Base-by-base conservation (phyloP, 306 rosid species). In the Fragaria nilgerrensis region DNA sequence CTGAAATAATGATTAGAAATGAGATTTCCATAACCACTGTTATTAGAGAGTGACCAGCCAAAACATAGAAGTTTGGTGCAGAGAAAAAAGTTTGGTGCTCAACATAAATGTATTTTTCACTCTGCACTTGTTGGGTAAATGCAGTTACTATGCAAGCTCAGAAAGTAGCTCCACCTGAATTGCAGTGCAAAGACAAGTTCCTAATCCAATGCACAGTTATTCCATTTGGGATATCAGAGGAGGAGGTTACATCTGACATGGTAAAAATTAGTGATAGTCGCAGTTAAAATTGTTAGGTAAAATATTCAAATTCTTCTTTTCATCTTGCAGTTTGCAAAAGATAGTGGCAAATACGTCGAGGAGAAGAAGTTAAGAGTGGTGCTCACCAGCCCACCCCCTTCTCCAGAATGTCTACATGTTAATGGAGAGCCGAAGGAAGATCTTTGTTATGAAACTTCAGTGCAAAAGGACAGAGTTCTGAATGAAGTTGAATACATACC, bases 131-230 rank as follows among this genome's bases (percentile, higher is more conserved):
- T 81, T 82, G 81, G 81, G 77, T 75, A 56, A 52, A 64, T 88
- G 86, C 77, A 95, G 99, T 95, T 83, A 92, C 92, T 6, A 92
- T 95, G 99, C 97, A 90, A 88, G 97, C 97, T 77, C 99, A 90
- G 81, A 89, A 86, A 56, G 84, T 70, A 2, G 87, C 88, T 43
- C 96, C 99, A 22, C 84, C 87, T 74, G 94, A 88, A 86, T 52
- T 88, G 87, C 88, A 87, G 43, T 95, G 99, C 84, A 95, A 90
- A 79, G 99, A 95, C 88, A 95, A 92, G 85, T 95, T 95, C 83
- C 89, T 95, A 78, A 89, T 95, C 75, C 96, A 89, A 58, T 79
- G 91, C 80, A 88, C 92, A 4, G 79, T 82, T 77, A 85, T 92
- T 52, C 88, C 94, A 49, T 77, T 78, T 66, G 97, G 93, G 81